A percentile compares a stretch with the other conserved stretches of the same genome.
Conservation (phyloP, 768 basidiomycete species). For the Boletus coccyginus region DNA sequence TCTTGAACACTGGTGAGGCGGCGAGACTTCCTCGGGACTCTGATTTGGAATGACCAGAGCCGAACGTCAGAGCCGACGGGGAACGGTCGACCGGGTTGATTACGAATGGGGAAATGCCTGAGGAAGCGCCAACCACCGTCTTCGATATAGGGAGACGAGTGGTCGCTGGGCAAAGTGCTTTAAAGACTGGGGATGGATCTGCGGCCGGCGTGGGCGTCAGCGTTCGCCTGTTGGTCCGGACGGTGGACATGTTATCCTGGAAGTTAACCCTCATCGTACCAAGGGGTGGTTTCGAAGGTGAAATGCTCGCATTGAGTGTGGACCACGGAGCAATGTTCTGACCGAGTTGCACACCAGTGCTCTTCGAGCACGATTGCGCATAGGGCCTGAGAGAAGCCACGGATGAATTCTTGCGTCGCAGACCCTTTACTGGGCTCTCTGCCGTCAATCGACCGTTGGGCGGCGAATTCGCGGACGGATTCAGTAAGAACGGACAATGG, state of each 20-base stretch:
- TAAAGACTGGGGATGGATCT: conserved; percentile 58
- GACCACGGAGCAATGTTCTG: conserved; percentile 67
- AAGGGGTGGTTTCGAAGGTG: conserved; percentile 36
- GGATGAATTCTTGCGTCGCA: conserved; percentile 40
- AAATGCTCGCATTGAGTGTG: conserved; percentile 38
- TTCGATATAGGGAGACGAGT: conserved; percentile 22
- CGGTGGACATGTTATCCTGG: conserved; percentile 26
- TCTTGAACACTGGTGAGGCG: too few relatives aligned
- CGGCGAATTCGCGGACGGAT: conserved; percentile 29
- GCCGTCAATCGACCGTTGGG: conserved; percentile 24
- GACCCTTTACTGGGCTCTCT: conserved; percentile 38
- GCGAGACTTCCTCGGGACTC: too few relatives aligned
- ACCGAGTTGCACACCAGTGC: conserved; percentile 34
- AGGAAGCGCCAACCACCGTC: conserved; percentile 23
- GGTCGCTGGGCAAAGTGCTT: conserved; percentile 52
- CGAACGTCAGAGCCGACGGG: too few relatives aligned
- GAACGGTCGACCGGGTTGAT: too few relatives aligned
- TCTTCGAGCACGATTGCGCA: conserved; percentile 31
- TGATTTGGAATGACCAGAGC: too few relatives aligned
- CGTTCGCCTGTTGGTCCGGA: conserved; percentile 47
- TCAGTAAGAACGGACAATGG: conserved; percentile 19
- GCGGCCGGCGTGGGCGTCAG: conserved; percentile 56
- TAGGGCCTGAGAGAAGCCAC: conserved; percentile 52
- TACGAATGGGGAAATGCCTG: conserved; percentile 12
- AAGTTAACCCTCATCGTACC: conserved; percentile 17